Evolutionary conservation across 306 rosid species (phyloP).

Genomic region (Ceratonia siliqua): DNA sequence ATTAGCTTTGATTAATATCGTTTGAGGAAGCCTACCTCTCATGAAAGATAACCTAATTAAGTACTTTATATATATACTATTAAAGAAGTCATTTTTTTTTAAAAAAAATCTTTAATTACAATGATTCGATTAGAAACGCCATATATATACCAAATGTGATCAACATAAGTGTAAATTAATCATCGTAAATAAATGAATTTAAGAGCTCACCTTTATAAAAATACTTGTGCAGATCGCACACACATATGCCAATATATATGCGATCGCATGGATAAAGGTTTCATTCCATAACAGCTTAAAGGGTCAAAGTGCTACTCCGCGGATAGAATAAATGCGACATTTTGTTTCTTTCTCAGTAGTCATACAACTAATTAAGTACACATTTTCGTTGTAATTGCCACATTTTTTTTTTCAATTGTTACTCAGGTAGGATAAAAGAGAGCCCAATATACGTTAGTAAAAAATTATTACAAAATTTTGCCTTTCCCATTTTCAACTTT

Average conservation of each 20-base stretch:
- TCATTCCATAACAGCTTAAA: neutral
- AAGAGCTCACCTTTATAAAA: neutral
- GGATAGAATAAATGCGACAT: neutral
- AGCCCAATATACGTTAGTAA: neutral
- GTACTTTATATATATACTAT: neutral
- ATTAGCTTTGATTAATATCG: neutral
- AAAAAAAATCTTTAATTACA: neutral
- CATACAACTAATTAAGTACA: neutral
- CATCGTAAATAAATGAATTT: neutral
- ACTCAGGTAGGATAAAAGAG: neutral
- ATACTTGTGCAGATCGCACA: neutral
- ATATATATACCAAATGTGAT: neutral
- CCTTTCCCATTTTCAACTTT: neutral
- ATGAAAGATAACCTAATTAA: neutral
- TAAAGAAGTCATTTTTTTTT: neutral
- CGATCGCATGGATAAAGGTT: no score
- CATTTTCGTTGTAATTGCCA: neutral
- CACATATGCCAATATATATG: no score
- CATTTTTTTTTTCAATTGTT: neutral
- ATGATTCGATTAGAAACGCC: no score
- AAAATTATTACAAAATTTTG: neutral
- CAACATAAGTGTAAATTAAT: neutral
- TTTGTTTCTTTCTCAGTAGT: neutral
- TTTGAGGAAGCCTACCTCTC: neutral
- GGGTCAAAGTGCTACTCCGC: neutral